These are phyloP conservation scores for Leccinum fuscescens DNA, from an alignment of 1,284 basidiomycete genomes.

Conservation along the genomic window DNA sequence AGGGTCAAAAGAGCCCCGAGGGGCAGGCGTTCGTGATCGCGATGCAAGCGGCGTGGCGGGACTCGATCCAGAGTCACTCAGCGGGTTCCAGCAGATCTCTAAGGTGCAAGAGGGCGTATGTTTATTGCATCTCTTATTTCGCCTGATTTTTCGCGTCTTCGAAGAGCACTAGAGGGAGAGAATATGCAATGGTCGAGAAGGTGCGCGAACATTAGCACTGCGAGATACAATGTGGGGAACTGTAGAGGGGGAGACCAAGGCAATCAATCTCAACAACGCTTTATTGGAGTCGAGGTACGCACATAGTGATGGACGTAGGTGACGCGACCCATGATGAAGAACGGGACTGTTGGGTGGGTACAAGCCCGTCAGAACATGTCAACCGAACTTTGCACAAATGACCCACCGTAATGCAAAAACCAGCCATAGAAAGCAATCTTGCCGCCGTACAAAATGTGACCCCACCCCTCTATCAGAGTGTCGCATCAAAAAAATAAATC, in stretches of 20 bases:
- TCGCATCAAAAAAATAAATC: constrained; percentile 10
- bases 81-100: background rate
- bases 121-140: background rate
- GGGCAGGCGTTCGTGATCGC: constrained; percentile 71
- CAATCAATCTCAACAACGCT: background rate
- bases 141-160: too few relatives aligned
- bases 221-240: constrained; percentile 95
- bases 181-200: constrained; percentile 92
- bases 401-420: constrained; percentile 85
- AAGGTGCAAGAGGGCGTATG: background rate
- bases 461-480: constrained; percentile 70
- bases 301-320: constrained; percentile 90
- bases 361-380: background rate
- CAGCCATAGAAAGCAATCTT: constrained; percentile 93
- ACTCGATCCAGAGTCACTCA: constrained; percentile 35
- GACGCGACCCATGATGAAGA: constrained; percentile 94
- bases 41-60: constrained; percentile 67
- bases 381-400: background rate
- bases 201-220: constrained; percentile 89
- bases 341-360: constrained; percentile 64
- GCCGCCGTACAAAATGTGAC: constrained; percentile 90
- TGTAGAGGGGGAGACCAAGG: constrained; percentile 27
- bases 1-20: constrained; percentile 55
- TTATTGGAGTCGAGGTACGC: constrained; percentile 29
- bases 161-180: constrained; percentile 30